Evolutionary conservation across 768 basidiomycete species (phyloP).

Genomic region (Naganishia onofrii): DNA sequence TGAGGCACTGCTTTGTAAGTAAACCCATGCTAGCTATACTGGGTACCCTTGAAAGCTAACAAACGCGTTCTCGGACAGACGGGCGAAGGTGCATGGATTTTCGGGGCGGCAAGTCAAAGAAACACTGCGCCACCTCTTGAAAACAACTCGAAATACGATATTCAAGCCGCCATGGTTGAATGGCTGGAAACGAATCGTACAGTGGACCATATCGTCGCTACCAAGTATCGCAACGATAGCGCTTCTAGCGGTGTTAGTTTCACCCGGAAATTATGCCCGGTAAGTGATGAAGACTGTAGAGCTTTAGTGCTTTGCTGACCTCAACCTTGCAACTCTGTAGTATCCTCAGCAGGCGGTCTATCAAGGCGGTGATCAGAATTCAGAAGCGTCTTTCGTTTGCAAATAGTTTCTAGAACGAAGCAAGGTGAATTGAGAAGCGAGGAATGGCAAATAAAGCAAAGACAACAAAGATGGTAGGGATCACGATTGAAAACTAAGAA

Average conservation of each 20-base stretch:
- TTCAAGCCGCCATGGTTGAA: conserved; percentile 17
- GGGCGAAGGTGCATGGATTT: conserved; percentile 14
- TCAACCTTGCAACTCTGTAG: background rate
- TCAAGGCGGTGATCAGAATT: conserved; percentile 16
- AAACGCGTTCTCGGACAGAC: background rate
- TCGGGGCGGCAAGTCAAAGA: conserved; percentile 8
- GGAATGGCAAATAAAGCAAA: background rate
- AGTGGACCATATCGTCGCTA: conserved; percentile 16
- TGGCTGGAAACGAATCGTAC: conserved; percentile 15
- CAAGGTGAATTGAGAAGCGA: background rate
- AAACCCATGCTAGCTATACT: too few relatives aligned
- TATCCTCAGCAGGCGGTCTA: conserved; percentile 16
- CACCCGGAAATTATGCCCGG: conserved; percentile 16
- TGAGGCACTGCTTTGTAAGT: conserved; percentile 17
- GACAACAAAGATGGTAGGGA: background rate
- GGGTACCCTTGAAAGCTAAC: background rate
- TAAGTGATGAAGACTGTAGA: background rate
- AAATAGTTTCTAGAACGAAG: background rate
- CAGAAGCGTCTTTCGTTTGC: conserved; percentile 19
- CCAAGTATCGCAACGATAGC: conserved; percentile 18
- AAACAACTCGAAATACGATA: background rate
- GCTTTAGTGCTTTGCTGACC: background rate
- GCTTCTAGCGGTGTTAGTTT: background rate
- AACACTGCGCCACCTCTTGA: conserved; percentile 4
- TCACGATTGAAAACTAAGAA: background rate